Evolutionary conservation across 148 eudicot species (phyloP).

Genomic region (Heliosperma pusillum): DNA sequence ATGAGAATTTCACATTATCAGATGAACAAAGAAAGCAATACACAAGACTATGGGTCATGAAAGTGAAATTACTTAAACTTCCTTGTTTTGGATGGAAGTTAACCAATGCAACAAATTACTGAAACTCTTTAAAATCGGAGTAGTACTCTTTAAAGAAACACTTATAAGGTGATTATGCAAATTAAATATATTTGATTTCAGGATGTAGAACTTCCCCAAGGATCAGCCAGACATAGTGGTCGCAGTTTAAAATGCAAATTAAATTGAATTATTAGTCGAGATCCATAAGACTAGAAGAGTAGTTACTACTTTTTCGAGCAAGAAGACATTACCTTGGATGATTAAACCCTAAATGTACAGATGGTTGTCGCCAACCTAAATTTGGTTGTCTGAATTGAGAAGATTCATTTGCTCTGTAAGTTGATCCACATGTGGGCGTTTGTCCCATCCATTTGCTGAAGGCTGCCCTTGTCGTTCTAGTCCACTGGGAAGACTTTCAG

Average conservation of each 20-base stretch:
- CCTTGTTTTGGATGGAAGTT: neutral
- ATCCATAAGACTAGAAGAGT: neutral
- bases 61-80: too few relatives aligned
- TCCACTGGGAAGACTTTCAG: constrained; percentile 33
- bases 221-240: neutral
- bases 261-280: neutral
- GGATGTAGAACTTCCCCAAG: constrained; percentile 1
- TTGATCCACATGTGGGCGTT: constrained; percentile 53
- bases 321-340: constrained; percentile 25
- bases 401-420: constrained; percentile 77
- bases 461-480: constrained; percentile 40
- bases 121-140: too few relatives aligned
- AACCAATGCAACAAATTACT: neutral
- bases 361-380: constrained; percentile 33
- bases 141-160: too few relatives aligned
- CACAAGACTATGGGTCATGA: too few relatives aligned
- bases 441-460: constrained; percentile 46
- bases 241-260: neutral
- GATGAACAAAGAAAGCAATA: too few relatives aligned
- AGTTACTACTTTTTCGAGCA: neutral
- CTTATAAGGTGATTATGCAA: too few relatives aligned
- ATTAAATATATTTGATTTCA: too few relatives aligned
- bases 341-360: constrained; percentile 31
- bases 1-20: neutral
- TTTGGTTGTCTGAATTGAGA: constrained; percentile 44